Percentiles rank a stretch among this genome's conserved stretches.
These are phyloP conservation scores for Citrus mangshanensis DNA, from an alignment of 345 rosid species.

Conservation along the genomic window DNA sequence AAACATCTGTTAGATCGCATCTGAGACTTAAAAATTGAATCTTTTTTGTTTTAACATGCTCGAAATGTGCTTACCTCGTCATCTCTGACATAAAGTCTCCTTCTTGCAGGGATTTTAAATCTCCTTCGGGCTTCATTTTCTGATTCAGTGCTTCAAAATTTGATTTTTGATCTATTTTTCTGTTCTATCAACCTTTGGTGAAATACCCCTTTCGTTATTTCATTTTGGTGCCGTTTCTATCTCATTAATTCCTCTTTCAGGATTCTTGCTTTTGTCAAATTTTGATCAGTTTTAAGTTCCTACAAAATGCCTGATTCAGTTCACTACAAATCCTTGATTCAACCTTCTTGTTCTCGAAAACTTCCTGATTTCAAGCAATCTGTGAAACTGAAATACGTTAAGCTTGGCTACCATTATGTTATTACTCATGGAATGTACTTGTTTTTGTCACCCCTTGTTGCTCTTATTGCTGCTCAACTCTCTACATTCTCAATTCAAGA, in stretches of 20 bases:
- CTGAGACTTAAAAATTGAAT: not conserved
- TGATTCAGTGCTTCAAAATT: not conserved
- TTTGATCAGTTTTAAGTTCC: not conserved
- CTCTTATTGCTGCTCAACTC: slow-evolving; percentile 33
- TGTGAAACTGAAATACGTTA: slow-evolving; percentile 50
- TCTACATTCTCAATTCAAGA: slow-evolving; percentile 39
- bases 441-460: slow-evolving; percentile 36
- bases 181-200: not conserved
- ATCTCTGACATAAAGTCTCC: not conserved
- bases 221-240: not conserved
- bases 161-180: not conserved
- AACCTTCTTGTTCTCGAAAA: slow-evolving; percentile 16
- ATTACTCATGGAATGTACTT: slow-evolving; percentile 41
- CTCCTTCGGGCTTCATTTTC: not conserved
- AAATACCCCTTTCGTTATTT: not conserved
- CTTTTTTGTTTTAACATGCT: not conserved
- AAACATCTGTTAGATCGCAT: not conserved
- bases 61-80: not conserved
- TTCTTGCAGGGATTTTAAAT: slow-evolving; percentile 9
- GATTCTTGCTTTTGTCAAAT: not conserved
- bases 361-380: slow-evolving; percentile 46
- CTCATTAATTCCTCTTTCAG: not conserved
- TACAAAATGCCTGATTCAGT: slow-evolving; percentile 19
- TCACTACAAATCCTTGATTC: slow-evolving; percentile 15
- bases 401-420: slow-evolving; percentile 44